These are phyloP conservation scores for Cardamine chenopodiifolia DNA, from an alignment of 345 rosid species.

Conservation along the genomic window DNA sequence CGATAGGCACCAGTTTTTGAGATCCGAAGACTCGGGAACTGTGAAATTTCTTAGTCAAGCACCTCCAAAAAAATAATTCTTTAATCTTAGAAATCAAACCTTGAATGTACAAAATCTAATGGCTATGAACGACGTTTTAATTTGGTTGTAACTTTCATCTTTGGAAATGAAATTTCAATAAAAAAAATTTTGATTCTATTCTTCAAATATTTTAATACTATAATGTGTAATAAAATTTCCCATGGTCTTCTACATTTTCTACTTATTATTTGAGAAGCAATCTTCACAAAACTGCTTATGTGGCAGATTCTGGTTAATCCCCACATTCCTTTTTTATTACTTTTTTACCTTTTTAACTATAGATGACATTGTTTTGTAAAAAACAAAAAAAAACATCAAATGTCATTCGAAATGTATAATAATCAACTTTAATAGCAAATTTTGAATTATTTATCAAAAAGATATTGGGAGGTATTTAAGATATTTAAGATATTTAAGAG, in stretches of 20 bases:
- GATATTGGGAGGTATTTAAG: too few species aligned
- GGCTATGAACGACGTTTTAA: not conserved
- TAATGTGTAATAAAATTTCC: too few species aligned
- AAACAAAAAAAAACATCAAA: too few species aligned
- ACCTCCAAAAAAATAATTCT: not conserved
- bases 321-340: too few species aligned
- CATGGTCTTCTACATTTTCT: not conserved
- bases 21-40: slow-evolving; percentile 32
- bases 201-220: not conserved
- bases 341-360: too few species aligned
- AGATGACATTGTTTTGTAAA: too few species aligned
- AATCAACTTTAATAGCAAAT: too few species aligned
- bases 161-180: too few species aligned
- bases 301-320: not conserved
- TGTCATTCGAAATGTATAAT: too few species aligned
- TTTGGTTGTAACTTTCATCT: not conserved
- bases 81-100: not conserved
- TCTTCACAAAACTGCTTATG: not conserved
- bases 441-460: too few species aligned
- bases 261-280: not conserved
- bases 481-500: too few species aligned
- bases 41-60: slow-evolving; percentile 1
- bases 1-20: slow-evolving; percentile 5
- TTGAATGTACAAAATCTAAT: not conserved
- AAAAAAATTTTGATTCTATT: too few species aligned